Percentiles rank a stretch among this genome's conserved stretches.
phyloP scores from a whole-genome alignment of 1,284 basidiomycete genomes.

The Cerrena zonata region DNA sequence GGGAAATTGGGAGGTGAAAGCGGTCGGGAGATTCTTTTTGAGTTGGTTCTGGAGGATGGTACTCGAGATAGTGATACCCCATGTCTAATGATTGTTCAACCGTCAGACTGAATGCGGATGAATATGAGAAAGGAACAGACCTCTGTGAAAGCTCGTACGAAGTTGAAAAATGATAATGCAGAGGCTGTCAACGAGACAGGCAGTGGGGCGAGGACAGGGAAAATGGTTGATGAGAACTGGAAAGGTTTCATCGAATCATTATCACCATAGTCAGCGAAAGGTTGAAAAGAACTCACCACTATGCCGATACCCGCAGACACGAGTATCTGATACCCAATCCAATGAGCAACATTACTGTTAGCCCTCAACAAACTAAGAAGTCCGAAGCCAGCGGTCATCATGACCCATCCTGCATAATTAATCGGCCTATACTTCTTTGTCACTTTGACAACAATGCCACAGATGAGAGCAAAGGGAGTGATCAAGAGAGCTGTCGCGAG shows the following conservation, averaged over 20 bases:
- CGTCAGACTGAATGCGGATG: too few relatives aligned
- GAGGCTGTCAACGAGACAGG: constrained; percentile 24
- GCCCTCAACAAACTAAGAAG: constrained; percentile 21
- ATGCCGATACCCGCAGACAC: constrained; percentile 21
- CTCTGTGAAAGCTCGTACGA: constrained; percentile 28
- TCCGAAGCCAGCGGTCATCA: constrained; percentile 27
- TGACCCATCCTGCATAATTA: constrained; percentile 24
- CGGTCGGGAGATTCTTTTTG: constrained; percentile 6
- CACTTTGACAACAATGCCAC: constrained; percentile 18
- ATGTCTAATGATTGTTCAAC: too few relatives aligned
- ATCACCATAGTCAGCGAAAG: not conserved
- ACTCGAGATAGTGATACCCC: constrained; percentile 17
- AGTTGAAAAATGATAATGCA: constrained; percentile 28
- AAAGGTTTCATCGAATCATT: not conserved
- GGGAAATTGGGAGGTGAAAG: constrained; percentile 6
- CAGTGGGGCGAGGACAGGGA: constrained; percentile 32
- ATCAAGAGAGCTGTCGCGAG: constrained; percentile 20
- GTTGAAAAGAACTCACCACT: constrained; percentile 16
- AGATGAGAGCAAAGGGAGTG: constrained; percentile 20
- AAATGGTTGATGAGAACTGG: constrained; percentile 22
- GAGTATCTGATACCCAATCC: constrained; percentile 31
- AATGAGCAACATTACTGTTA: constrained; percentile 22
- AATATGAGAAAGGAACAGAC: too few relatives aligned
- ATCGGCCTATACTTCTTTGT: constrained; percentile 20
- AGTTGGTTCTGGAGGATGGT: constrained; percentile 17